Base-by-base conservation (phyloP, 2,329 filamentous ascomycete species). In the Botrytis hyacinthi region DNA sequence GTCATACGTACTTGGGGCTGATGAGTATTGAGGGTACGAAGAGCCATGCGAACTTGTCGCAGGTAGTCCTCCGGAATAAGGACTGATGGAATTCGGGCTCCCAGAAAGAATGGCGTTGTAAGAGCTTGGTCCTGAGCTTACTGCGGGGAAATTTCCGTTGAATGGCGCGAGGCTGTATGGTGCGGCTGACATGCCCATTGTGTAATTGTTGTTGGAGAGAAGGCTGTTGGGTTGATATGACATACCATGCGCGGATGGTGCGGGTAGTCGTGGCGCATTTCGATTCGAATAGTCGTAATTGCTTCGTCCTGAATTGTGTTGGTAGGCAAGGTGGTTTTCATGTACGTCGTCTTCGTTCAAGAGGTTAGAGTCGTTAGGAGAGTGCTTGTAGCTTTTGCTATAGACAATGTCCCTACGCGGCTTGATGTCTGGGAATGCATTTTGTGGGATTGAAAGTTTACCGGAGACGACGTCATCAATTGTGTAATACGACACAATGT, bases 401-500 rank as follows among this genome's bases (percentile, higher is more conserved):
- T 85, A 85, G 60, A 90, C 84, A 42, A 93, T 83, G 70, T 90
- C 88, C 0, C 80, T 74, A 7, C 91, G 87, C 20, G 90, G 89
- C 10, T 84, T 81, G 44, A 91, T 83, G 67, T 84, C 80, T 40
- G 82, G 81, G 60, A 90, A 82, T 32, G 89, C 86, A 71, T 87
- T 85, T 1, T 85, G 83, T 0, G 92, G 93, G 0, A 87, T 87
- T 42, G 81, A 83, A 18, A 95, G 85, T 26, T 81, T 82, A 63
- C 85, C 84, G 71, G 75, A 78, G 77, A 90, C 86, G n/a, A 94
- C 92, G 80, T 97, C 94, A 9, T 93, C 89, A 18, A 95, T 86
- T 61, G 85, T 93, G 84, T 97, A 97, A 81, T 98, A 98, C 26
- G 92, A 95, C 59, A 97, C 94, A 70, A 98, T 84, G 79, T 97